These are phyloP conservation scores for Teratosphaeria zuluensis DNA, from an alignment of 2,329 filamentous ascomycete species.

Conservation along the genomic window DNA sequence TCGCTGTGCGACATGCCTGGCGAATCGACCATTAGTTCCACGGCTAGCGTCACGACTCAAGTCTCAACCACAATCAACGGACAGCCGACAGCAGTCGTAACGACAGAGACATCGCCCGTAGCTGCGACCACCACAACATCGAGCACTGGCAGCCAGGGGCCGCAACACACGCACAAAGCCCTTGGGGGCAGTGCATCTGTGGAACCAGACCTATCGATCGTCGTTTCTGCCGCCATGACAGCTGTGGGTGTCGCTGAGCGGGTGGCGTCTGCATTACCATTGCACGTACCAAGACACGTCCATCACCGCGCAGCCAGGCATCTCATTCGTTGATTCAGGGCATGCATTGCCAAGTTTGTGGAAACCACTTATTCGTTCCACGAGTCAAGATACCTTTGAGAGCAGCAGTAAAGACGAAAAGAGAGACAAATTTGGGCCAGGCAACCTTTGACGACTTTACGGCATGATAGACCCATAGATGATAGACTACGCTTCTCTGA, in stretches of 20 bases:
- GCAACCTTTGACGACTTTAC: not conserved
- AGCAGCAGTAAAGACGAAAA: not conserved
- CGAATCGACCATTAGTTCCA: not conserved
- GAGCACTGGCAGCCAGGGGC: not conserved
- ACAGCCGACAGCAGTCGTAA: not conserved
- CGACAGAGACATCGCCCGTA: not conserved
- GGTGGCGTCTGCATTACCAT: not conserved
- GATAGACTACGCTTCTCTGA: not conserved
- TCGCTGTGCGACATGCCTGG: slow-evolving; percentile 14
- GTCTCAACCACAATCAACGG: slow-evolving; percentile 1
- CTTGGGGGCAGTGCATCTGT: not conserved
- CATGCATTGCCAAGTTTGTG: not conserved
- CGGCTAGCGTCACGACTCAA: not conserved
- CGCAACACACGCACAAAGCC: not conserved
- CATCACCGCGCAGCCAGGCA: not conserved
- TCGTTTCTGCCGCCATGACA: slow-evolving; percentile 1
- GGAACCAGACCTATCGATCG: not conserved
- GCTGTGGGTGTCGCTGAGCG: not conserved
- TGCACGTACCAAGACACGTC: not conserved
- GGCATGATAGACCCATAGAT: not conserved
- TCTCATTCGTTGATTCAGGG: not conserved
- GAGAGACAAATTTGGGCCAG: not conserved
- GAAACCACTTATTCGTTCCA: not conserved
- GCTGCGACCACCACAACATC: not conserved
- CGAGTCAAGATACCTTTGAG: no score